Evolutionary conservation across 1,139 yeast genomes (phyloP).

Genomic region (Suzukiozyma palmioleophila): DNA sequence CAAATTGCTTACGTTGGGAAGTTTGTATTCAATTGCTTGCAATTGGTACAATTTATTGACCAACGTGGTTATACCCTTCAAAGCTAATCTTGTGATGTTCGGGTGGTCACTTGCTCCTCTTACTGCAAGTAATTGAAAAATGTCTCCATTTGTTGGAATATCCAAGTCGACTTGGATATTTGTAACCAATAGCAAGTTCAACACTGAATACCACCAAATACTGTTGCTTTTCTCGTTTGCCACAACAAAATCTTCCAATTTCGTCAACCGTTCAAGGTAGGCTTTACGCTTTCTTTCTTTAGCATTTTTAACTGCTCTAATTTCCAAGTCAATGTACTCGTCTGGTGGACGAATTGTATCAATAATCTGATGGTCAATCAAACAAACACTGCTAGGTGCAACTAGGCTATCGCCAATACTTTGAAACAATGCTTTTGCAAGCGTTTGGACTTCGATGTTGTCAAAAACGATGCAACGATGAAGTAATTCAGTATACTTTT

Average conservation of each 20-base stretch:
- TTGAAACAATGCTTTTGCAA: constrained; percentile 50
- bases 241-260: constrained; percentile 43
- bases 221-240: constrained; percentile 29
- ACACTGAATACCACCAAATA: constrained; percentile 69
- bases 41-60: constrained; percentile 49
- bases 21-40: constrained; percentile 52
- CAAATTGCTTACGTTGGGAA: constrained; percentile 42
- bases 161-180: constrained; percentile 56
- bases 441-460: constrained; percentile 46
- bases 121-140: constrained; percentile 45
- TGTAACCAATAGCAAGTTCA: constrained; percentile 52
- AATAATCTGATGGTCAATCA: constrained; percentile 43
- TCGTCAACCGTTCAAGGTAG: constrained; percentile 37
- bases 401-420: constrained; percentile 43
- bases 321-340: constrained; percentile 49
- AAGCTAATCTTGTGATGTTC: constrained; percentile 55
- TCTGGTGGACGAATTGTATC: constrained; percentile 65
- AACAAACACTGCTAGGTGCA: constrained; percentile 58
- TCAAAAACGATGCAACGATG: constrained; percentile 58
- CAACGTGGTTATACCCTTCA: constrained; percentile 58
- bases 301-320: constrained; percentile 52
- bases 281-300: constrained; percentile 51
- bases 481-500: constrained; percentile 43
- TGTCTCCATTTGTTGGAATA: constrained; percentile 38
- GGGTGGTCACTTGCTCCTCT: constrained; percentile 74